Evolutionary conservation across 768 basidiomycete genomes (phyloP).

Genomic region (Boletus eberwhitei): DNA sequence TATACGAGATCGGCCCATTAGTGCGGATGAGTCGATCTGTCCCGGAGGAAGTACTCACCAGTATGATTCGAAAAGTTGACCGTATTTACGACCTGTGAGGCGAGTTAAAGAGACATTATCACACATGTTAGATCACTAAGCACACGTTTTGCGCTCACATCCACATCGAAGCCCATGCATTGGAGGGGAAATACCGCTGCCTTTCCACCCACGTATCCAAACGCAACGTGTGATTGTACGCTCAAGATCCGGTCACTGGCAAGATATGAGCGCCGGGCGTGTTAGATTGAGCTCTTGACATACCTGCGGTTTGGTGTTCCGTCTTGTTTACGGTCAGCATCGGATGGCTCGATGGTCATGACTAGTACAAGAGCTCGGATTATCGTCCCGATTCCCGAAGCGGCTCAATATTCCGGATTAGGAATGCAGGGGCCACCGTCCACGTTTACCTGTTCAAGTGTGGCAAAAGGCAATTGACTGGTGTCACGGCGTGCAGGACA

Average conservation of each 20-base stretch:
- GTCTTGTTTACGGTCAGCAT: background rate
- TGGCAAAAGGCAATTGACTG: background rate
- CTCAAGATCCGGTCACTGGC: constrained; percentile 65
- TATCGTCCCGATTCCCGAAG: background rate
- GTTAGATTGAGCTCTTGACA: background rate
- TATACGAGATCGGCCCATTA: background rate
- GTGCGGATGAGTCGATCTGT: background rate
- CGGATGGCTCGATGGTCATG: constrained; percentile 1
- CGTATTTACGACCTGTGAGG: constrained; percentile 71
- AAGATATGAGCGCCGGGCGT: constrained; percentile 6
- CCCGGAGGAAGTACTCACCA: constrained; percentile 47
- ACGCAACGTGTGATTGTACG: constrained; percentile 91
- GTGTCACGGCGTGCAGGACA: background rate
- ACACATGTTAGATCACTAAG: background rate
- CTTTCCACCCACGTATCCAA: constrained; percentile 90
- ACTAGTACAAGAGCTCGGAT: background rate
- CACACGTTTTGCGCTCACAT: constrained; percentile 50
- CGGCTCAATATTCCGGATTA: constrained; percentile 1
- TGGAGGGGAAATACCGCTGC: constrained; percentile 76
- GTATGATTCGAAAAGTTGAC: constrained; percentile 96
- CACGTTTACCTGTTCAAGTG: background rate
- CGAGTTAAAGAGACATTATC: constrained; percentile 2
- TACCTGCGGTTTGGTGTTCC: constrained; percentile 6
- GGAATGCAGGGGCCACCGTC: background rate
- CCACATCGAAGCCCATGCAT: constrained; percentile 92